Base-by-base conservation (phyloP, 306 rosid genomes). In the Rosa persica region DNA sequence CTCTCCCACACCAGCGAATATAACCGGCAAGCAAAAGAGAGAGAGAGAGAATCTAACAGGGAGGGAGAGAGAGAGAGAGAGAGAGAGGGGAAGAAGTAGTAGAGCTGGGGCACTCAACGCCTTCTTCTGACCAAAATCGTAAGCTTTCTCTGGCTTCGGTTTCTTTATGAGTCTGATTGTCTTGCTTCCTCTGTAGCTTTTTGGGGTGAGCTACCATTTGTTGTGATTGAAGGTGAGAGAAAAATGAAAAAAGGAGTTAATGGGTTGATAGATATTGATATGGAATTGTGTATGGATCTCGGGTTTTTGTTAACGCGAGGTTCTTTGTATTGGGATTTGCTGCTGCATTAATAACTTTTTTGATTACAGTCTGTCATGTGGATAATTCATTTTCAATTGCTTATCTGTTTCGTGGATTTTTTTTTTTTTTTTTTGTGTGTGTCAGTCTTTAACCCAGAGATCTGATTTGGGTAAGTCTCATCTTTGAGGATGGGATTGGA, bases 61-160 rank as follows among this genome's bases (percentile, higher is more conserved):
- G 62, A 64, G 73, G 51, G 62, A 23, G 67, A 75, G 57, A 61
- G 8, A 12, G 27, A 25, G 39, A 61, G 34, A 30, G 34, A 30
- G 36, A 30, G 36, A 30, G 36, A 27, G 49, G 49, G 74, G 48
- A 67, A 71, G 76, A 43, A 38, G 57, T 52, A 68, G 61, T 38
- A 12, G 80, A 80, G 70, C 70, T 67, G 67, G 60, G 69, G 79
- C 54, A 42, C 54, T 43, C 72, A 62, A 65, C 46, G 16, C 47
- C 84, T 17, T 70, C 77, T 79, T 17, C 87, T 76, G 62, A 66
- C 72, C 77, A 81, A 85, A 83, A 81, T 80, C 61, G 89, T 89
- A 79, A 89, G 93, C 78, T 76, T 71, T 67, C 9, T 22, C 2
- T 2, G 54, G 27, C 13, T 8, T 25, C 11, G 13, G 23, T 1